phyloP scores from a whole-genome alignment of 2,329 filamentous ascomycete genomes.

The Emergomyces orientalis region DNA sequence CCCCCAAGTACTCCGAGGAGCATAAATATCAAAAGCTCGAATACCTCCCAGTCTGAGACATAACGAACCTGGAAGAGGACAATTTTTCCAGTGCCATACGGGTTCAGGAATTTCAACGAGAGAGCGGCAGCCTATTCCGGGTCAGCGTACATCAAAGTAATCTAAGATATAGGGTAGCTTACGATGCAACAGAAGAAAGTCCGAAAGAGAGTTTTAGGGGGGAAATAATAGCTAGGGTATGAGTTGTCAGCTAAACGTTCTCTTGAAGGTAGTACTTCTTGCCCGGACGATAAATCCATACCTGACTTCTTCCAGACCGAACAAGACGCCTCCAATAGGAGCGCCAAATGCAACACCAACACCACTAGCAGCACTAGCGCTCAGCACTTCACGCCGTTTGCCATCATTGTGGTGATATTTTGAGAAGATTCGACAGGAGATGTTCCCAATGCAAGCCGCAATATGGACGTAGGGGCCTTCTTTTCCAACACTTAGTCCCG shows the following conservation, averaged over 20 bases:
- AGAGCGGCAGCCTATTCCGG: constrained; percentile 55
- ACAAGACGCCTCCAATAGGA: constrained; percentile 86
- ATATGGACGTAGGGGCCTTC: constrained; percentile 97
- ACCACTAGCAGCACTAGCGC: constrained; percentile 80
- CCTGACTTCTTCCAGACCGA: constrained; percentile 86
- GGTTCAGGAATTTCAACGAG: constrained; percentile 88
- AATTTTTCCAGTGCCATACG: constrained; percentile 92
- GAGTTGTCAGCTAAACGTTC: not conserved
- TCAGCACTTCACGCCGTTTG: constrained; percentile 85
- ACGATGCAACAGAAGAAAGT: constrained; percentile 98
- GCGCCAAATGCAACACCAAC: constrained; percentile 92
- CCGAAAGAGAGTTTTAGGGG: constrained; percentile 89
- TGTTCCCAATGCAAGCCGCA: constrained; percentile 88
- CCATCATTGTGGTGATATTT: constrained; percentile 94
- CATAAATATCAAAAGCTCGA: constrained; percentile 78
- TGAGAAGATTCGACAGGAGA: constrained; percentile 81
- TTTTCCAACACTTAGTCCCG: constrained; percentile 87
- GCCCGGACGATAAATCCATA: constrained; percentile 13
- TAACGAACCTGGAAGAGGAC: constrained; percentile 95
- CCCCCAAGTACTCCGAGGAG: constrained; percentile 81
- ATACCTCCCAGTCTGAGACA: constrained; percentile 81
- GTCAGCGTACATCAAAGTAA: not conserved
- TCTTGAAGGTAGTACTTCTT: not conserved
- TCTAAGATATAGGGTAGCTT: constrained; percentile 17
- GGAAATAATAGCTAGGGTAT: constrained; percentile 72